Evolutionary conservation across 768 basidiomycete genomes (phyloP).

Genomic region (Podaxis sp.): DNA sequence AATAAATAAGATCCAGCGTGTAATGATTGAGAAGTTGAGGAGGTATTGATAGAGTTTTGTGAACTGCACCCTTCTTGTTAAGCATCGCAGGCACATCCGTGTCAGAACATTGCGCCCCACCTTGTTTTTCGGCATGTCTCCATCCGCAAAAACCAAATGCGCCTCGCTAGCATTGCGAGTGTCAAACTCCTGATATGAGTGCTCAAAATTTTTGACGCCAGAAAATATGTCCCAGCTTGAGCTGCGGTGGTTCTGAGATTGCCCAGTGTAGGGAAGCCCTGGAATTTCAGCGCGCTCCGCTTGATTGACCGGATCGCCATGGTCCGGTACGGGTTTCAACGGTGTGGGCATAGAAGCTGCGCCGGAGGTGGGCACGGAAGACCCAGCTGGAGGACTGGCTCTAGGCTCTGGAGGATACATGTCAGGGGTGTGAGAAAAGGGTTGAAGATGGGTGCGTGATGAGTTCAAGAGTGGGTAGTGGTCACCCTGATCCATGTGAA

Average conservation of each 20-base stretch:
- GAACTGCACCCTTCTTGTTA: slow-evolving; percentile 36
- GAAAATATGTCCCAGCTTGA: slow-evolving; percentile 52
- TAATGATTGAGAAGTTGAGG: slow-evolving; percentile 71
- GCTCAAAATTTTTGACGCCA: slow-evolving; percentile 52
- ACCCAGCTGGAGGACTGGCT: background rate
- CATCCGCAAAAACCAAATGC: slow-evolving; percentile 58
- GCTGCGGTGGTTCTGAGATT: slow-evolving; percentile 20
- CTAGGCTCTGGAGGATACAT: slow-evolving; percentile 6
- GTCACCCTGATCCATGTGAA: slow-evolving; percentile 3
- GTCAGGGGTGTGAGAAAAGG: background rate
- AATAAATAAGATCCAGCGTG: slow-evolving; percentile 80
- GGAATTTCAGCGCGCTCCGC: slow-evolving; percentile 14
- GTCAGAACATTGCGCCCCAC: slow-evolving; percentile 29
- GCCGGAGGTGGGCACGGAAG: background rate
- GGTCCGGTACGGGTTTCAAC: background rate
- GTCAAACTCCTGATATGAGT: slow-evolving; percentile 60
- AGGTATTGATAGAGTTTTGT: slow-evolving; percentile 71
- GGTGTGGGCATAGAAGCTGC: background rate
- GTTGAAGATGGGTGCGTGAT: slow-evolving; percentile 8
- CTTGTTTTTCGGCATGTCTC: slow-evolving; percentile 58
- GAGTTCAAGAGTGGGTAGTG: slow-evolving; percentile 3
- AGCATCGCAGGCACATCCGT: background rate
- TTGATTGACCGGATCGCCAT: slow-evolving; percentile 4
- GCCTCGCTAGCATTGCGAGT: slow-evolving; percentile 48
- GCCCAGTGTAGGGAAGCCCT: slow-evolving; percentile 7